Evolutionary conservation across 306 rosid species (phyloP).

Genomic region (Glycine soja): DNA sequence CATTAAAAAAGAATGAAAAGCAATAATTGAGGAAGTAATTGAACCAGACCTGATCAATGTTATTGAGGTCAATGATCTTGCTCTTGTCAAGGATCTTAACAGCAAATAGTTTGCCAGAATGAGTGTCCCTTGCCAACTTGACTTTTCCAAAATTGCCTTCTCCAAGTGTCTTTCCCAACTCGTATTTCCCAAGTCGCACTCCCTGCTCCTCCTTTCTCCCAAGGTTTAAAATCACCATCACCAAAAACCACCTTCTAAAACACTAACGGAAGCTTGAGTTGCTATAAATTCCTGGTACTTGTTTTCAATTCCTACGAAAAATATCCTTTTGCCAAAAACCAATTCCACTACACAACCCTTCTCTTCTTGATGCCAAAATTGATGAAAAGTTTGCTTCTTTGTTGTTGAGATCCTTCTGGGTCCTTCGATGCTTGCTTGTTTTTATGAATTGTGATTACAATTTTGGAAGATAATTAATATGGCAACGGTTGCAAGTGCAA

Average conservation of each 20-base stretch:
- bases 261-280: too few relatives aligned
- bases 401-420: not conserved
- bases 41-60: constrained; percentile 70
- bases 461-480: not conserved
- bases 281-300: too few relatives aligned
- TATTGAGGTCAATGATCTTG: constrained; percentile 62
- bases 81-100: constrained; percentile 78
- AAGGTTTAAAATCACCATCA: constrained; percentile 48
- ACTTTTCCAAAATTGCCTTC: constrained; percentile 91
- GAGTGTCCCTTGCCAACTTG: constrained; percentile 61
- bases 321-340: not conserved
- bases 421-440: not conserved
- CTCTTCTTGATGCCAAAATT: not conserved
- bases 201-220: constrained; percentile 42
- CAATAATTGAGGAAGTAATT: not conserved
- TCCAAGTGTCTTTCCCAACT: constrained; percentile 68
- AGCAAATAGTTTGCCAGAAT: constrained; percentile 65
- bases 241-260: not conserved
- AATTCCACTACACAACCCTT: not conserved
- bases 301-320: too few relatives aligned
- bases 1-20: not conserved
- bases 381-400: not conserved
- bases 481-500: constrained; percentile 13
- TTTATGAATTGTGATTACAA: not conserved
- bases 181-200: constrained; percentile 77